These are phyloP conservation scores for Monosiga brevicollis DNA, from an alignment of 78 protist genomes.

Conservation along the genomic window DNA sequence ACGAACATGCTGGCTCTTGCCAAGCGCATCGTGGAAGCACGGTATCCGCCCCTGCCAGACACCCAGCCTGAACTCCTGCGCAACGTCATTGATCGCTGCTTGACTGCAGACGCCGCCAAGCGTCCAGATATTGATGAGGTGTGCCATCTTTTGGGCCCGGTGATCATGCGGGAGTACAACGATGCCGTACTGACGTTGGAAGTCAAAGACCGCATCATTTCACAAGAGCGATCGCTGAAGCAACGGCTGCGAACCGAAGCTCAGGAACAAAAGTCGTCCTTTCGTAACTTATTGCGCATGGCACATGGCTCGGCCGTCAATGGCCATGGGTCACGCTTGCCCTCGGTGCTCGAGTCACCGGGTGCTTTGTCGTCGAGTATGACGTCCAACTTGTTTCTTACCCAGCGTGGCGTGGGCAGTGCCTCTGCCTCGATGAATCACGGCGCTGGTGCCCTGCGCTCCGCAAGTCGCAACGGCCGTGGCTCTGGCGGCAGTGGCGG, in stretches of 20 bases:
- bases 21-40: neutral
- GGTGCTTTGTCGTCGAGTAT: neutral
- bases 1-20: conserved; percentile 1
- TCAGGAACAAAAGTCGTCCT: neutral
- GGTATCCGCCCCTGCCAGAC: neutral
- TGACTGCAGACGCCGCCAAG: neutral
- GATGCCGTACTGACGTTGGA: neutral
- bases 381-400: too few relatives aligned
- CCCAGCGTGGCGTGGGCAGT: too few relatives aligned
- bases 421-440: too few relatives aligned
- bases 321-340: neutral
- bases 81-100: neutral
- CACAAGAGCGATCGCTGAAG: neutral
- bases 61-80: neutral
- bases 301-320: neutral
- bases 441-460: too few relatives aligned
- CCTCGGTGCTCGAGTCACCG: neutral
- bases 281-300: too few relatives aligned
- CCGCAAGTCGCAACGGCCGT: too few relatives aligned
- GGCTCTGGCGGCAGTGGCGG: neutral
- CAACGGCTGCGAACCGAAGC: neutral
- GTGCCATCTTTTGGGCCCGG: neutral
- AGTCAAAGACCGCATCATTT: neutral
- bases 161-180: neutral
- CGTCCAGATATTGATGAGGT: neutral